Evolutionary conservation across 176 grass and related monocot genomes (phyloP).

Genomic region (Lolium perenne): DNA sequence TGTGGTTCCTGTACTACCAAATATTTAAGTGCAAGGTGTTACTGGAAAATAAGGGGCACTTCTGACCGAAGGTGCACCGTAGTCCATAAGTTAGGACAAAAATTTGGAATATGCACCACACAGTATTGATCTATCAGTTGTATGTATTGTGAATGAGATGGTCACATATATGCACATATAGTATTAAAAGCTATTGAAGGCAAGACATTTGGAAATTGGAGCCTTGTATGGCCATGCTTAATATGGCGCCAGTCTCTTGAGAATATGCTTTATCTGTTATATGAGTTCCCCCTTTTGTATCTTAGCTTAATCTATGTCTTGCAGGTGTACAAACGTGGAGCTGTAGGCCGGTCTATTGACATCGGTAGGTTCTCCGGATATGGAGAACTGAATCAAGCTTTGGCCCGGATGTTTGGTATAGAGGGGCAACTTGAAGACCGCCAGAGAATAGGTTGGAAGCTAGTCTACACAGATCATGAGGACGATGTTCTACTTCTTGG

Average conservation of each 20-base stretch:
- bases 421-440: conserved; percentile 95
- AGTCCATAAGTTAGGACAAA: background rate
- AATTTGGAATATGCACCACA: conserved; percentile 2
- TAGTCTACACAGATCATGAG: conserved; percentile 97
- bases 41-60: background rate
- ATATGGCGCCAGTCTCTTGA: conserved; percentile 34
- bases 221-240: conserved; percentile 20
- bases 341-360: conserved; percentile 95
- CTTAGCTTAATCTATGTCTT: conserved; percentile 40
- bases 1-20: conserved; percentile 5
- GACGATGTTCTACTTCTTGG: conserved; percentile 90
- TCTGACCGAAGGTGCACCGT: background rate
- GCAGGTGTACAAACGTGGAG: conserved; percentile 97
- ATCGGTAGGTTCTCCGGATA: conserved; percentile 87
- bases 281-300: conserved; percentile 18
- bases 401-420: conserved; percentile 99
- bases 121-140: conserved; percentile 1
- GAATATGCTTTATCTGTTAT: conserved; percentile 40
- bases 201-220: conserved; percentile 21
- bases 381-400: conserved; percentile 84
- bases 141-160: conserved; percentile 41
- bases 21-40: background rate
- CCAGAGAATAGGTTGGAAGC: conserved; percentile 95
- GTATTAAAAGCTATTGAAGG: conserved; percentile 47
- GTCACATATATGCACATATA: conserved; percentile 27